These are phyloP conservation scores for Fusarium sp. DNA, from an alignment of 2,329 filamentous ascomycete genomes.

Conservation along the genomic window DNA sequence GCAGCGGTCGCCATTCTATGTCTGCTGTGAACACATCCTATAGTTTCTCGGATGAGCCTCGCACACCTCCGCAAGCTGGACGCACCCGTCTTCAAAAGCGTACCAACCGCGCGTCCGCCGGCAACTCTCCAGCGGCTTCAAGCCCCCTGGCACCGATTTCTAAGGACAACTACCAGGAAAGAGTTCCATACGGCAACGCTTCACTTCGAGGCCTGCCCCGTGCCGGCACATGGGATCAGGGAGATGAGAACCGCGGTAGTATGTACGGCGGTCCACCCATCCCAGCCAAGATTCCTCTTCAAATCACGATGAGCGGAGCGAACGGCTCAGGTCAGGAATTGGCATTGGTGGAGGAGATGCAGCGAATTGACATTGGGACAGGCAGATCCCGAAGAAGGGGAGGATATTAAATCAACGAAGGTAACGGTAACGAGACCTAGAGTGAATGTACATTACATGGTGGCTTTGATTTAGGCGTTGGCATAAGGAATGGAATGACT, in stretches of 20 bases:
- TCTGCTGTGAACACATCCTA: constrained; percentile 50
- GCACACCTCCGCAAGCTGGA: constrained; percentile 51
- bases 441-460: constrained; percentile 43
- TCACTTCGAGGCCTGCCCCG: constrained; percentile 54
- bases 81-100: constrained; percentile 76
- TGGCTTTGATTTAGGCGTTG: constrained; percentile 36
- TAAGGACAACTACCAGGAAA: constrained; percentile 62
- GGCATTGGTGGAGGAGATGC: constrained; percentile 78
- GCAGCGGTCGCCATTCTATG: constrained; percentile 63
- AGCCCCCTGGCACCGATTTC: constrained; percentile 66
- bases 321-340: constrained; percentile 60
- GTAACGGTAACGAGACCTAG: constrained; percentile 34
- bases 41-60: constrained; percentile 48
- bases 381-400: constrained; percentile 66
- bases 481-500: constrained; percentile 14
- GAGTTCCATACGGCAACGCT: constrained; percentile 49
- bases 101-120: constrained; percentile 57
- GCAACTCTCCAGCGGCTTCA: constrained; percentile 52
- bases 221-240: constrained; percentile 64
- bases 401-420: constrained; percentile 51
- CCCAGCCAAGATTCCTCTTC: constrained; percentile 75
- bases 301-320: constrained; percentile 60
- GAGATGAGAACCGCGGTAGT: constrained; percentile 63
- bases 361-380: constrained; percentile 72
- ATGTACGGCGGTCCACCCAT: constrained; percentile 65